Conservation (phyloP, 1,284 basidiomycete genomes). For the Rhodotorula sp. region DNA sequence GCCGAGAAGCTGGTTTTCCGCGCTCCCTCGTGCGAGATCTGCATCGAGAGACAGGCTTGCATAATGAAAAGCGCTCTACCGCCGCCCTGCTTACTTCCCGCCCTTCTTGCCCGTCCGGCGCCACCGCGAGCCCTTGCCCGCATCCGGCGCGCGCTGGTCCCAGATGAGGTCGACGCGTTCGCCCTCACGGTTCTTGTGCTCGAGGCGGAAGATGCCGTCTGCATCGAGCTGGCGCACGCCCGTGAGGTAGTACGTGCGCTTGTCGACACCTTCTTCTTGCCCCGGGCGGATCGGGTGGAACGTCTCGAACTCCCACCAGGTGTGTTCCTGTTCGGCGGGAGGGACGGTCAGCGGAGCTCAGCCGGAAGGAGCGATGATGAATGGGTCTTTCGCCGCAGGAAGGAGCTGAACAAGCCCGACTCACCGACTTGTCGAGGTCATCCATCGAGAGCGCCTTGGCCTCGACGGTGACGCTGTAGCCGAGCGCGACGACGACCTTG, state of each 20-base stretch:
- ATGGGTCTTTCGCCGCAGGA: not conserved
- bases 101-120: not conserved
- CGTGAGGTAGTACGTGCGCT: slow-evolving; percentile 45
- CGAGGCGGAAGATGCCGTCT: slow-evolving; percentile 37
- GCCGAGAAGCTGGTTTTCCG: too few relatives aligned
- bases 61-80: too few relatives aligned
- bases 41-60: too few relatives aligned
- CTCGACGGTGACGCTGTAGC: slow-evolving; percentile 34
- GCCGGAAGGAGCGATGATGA: not conserved
- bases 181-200: slow-evolving; percentile 45
- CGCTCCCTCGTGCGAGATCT: too few relatives aligned
- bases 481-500: slow-evolving; percentile 34
- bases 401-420: not conserved
- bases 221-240: slow-evolving; percentile 31
- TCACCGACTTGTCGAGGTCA: slow-evolving; percentile 35
- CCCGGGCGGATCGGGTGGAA: slow-evolving; percentile 42
- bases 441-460: slow-evolving; percentile 16
- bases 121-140: not conserved
- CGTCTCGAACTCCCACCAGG: slow-evolving; percentile 45
- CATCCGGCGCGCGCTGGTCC: slow-evolving; percentile 33
- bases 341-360: too few relatives aligned
- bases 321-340: slow-evolving; percentile 33
- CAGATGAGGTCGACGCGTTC: slow-evolving; percentile 43
- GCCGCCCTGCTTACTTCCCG: too few relatives aligned
- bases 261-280: slow-evolving; percentile 39